Evolutionary conservation across 352 stramenopile species (phyloP).

Genomic region (Phytopythium kandeliae): DNA sequence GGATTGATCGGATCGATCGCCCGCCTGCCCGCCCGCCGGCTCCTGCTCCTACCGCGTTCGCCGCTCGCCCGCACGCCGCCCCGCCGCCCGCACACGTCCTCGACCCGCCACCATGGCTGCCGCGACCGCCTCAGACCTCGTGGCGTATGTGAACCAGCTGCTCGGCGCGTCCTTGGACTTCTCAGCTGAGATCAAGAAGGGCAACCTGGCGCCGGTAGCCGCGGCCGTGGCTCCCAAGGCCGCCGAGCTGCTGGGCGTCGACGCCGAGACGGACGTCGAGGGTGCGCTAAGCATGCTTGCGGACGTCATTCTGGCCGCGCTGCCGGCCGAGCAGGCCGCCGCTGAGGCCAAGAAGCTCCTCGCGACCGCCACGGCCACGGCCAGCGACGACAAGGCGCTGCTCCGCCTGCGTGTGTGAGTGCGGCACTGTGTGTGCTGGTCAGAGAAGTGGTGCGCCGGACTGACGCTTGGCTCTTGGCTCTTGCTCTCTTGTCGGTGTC

Average conservation of each 20-base stretch:
- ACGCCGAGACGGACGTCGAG: slow-evolving; percentile 77
- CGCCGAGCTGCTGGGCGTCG: slow-evolving; percentile 50
- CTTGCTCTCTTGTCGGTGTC: no score
- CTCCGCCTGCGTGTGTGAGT: slow-evolving; percentile 68
- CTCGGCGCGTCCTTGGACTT: slow-evolving; percentile 51
- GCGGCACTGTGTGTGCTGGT: no score
- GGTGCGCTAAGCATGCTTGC: slow-evolving; percentile 63
- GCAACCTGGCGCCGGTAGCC: slow-evolving; percentile 40
- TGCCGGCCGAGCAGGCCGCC: slow-evolving; percentile 22
- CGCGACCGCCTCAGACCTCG: slow-evolving; percentile 42
- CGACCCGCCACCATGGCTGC: not conserved
- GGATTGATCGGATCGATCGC: not conserved
- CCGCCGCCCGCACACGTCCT: not conserved
- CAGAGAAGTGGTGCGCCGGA: not conserved
- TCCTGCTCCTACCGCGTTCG: not conserved
- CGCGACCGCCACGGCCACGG: slow-evolving; percentile 30
- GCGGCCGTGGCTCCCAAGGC: slow-evolving; percentile 42
- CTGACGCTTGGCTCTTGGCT: slow-evolving; percentile 5
- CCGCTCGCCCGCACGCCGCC: not conserved
- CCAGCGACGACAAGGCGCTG: slow-evolving; percentile 43
- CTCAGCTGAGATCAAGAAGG: slow-evolving; percentile 57
- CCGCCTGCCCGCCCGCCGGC: not conserved
- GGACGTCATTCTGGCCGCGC: slow-evolving; percentile 34
- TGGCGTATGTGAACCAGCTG: slow-evolving; percentile 78
- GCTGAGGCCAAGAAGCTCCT: slow-evolving; percentile 43